Conservation (phyloP, 352 stramenopile species). For the Pseudoperonospora humuli region DNA sequence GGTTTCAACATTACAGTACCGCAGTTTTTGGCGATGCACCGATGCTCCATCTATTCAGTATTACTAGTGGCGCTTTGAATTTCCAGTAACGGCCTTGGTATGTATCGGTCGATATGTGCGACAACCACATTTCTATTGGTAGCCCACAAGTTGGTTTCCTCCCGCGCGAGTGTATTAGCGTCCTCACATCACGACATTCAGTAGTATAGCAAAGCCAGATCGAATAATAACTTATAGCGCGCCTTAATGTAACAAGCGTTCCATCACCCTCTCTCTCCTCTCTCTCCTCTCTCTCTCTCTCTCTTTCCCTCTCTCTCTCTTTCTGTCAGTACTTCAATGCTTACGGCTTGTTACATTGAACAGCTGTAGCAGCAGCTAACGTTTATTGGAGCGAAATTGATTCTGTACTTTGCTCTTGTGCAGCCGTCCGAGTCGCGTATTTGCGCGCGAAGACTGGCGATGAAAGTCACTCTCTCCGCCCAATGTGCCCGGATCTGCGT, state of each 20-base stretch:
- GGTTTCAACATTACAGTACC: conserved; percentile 53
- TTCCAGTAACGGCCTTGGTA: background rate
- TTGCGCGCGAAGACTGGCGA: conserved; percentile 43
- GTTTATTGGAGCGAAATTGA: conserved; percentile 34
- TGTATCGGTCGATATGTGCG: conserved; percentile 4
- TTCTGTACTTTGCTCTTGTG: conserved; percentile 36
- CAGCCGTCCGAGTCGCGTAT: conserved; percentile 38
- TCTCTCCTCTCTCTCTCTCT: no score
- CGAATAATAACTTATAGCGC: no score
- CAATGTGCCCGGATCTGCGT: conserved; percentile 71
- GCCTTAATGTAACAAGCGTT: no score
- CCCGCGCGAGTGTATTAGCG: background rate
- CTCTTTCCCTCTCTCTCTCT: background rate
- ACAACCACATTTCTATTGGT: background rate
- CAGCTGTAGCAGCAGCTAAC: no score
- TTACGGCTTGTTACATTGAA: no score
- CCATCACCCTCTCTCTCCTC: no score
- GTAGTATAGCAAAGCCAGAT: no score
- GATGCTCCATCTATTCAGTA: conserved; percentile 70
- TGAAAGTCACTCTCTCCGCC: conserved; percentile 66
- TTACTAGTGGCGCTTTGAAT: conserved; percentile 49
- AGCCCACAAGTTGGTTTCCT: no score
- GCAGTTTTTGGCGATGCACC: conserved; percentile 54
- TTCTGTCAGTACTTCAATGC: conserved; percentile 6
- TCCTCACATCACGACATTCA: background rate